Base-by-base conservation (phyloP, 2,329 filamentous ascomycete genomes). In the Aureobasidium sp. region DNA sequence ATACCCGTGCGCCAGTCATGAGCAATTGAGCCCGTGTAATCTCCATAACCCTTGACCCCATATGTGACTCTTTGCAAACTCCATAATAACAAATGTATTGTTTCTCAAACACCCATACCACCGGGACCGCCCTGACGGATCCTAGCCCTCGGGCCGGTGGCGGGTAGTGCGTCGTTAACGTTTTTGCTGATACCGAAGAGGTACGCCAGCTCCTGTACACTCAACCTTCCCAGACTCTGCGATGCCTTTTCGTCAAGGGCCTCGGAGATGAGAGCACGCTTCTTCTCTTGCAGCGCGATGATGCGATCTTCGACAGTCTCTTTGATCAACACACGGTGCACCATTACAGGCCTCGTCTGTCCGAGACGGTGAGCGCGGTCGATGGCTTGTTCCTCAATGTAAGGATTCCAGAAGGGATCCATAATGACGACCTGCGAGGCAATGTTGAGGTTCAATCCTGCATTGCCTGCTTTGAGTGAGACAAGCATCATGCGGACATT, bases 341-440 rank as follows among this genome's bases (percentile, higher is more conserved):
- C 87, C 60, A 84, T 81, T 4, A 96, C 92, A 8, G 84, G 77
- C 4, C 81, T 80, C 65, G 79, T 76, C 74, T 96, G 92, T 0
- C 91, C 91, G 66, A 96, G 92, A 10, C 92, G 87, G 73, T 96
- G 88, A 2, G 91, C 89, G 23, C 92, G 87, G 71, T 95, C 92
- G 54, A 96, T 86, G 4, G 92, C 92, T 74, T 96, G 92, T 73
- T 91, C 90, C 74, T 96, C 92, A 51, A 95, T 88, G 69, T 88
- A 95, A 0, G 91, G 92, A 64, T 96, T 96, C 90, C 90, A 96
- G 75, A 95, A 95, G 0, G 91, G 91, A 70, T 96, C 91, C 69
- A 95, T 84, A 64, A 96, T 88, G 71, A 96, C 90, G 65, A 96
- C 89, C 64, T 90, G 87, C 1, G 86, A 90, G 0, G 91, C 92